Percentiles rank a stretch among this genome's conserved stretches.
phyloP scores from a whole-genome alignment of 2,329 filamentous ascomycete species.

The Sporothrix brasiliensis region DNA sequence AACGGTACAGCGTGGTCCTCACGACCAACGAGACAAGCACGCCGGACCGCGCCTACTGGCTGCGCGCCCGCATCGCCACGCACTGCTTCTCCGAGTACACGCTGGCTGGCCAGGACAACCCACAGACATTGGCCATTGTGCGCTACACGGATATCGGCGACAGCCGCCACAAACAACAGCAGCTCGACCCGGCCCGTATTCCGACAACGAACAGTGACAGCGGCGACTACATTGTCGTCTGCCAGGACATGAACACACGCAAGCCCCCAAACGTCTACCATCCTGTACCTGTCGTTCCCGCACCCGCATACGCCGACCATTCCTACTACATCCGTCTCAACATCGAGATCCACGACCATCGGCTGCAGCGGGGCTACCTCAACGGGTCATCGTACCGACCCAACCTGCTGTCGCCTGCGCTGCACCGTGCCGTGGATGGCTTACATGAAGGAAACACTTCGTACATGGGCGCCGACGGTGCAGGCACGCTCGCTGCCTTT shows the following conservation, averaged over 20 bases:
- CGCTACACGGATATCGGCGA: constrained; percentile 45
- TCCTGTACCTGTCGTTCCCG: constrained; percentile 49
- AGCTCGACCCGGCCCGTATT: constrained; percentile 11
- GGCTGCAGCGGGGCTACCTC: constrained; percentile 61
- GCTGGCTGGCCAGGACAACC: constrained; percentile 47
- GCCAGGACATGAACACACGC: constrained; percentile 55
- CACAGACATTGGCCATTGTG: constrained; percentile 55
- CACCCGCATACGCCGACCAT: constrained; percentile 53
- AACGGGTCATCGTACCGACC: constrained; percentile 59
- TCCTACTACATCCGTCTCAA: constrained; percentile 60
- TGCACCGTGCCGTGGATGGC: constrained; percentile 55
- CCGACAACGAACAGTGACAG: constrained; percentile 45
- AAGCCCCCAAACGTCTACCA: constrained; percentile 41
- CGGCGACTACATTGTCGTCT: constrained; percentile 47
- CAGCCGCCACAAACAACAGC: not conserved
- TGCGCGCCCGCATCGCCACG: constrained; percentile 64
- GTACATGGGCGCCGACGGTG: constrained; percentile 50
- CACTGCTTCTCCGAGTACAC: constrained; percentile 61
- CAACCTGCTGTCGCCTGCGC: constrained; percentile 51
- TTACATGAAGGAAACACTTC: constrained; percentile 49
- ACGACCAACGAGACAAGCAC: constrained; percentile 58
- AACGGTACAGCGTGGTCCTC: constrained; percentile 70
- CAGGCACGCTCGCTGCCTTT: constrained; percentile 56
- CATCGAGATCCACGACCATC: constrained; percentile 62
- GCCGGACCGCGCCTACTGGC: constrained; percentile 61